Evolutionary conservation across 1,284 basidiomycete species (phyloP), one percentile per base, ranked within the genome.

Genomic region (Porogramme epimiltina): DNA sequence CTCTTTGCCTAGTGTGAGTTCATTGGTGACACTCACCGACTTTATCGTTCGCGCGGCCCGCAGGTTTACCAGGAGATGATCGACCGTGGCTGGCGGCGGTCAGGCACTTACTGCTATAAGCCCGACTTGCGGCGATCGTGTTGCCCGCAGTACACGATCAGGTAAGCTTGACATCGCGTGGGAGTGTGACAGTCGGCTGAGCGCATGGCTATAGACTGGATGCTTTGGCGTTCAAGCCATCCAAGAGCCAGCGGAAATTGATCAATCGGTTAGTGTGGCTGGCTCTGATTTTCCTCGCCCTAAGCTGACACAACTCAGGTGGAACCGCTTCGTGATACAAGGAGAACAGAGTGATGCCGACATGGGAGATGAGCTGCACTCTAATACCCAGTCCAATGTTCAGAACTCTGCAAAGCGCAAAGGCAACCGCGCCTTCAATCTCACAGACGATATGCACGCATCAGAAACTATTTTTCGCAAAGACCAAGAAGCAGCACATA

Each of bases 91-190:
- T 98, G 94, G 95, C 80, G 94, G 58, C 79, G 94, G 54, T 92
- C 89, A 43, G 93, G 93, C 63, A 77, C 74, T 22, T 93, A 85
- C 68, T 84, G 89, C 64, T 92, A 90, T 69, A 93, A 92, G 60
- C 93, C 94, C 2, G 85, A 95, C 67, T 77, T 95, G 71, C 80
- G 74, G 56, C 70, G 73, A 8, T 90, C 93, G 3, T 98, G 95
- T 67, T 98, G 95, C 67, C 92, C 94, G 0, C 91, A 93, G 58
- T 96, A 95, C 66, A 93, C 94, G 0, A 97, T 97, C 68, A 89
- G 83, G 82, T 90, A 60, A 45, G 72, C 65, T 24, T 4, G 2
- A 15, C 3, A 3, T 45, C 18, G 8, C 15, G 28, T 15, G 15
- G 28, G 15, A 31, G 9, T 31, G 15, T 31, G 28, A 31, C 28